Percentiles rank a stretch among this genome's conserved stretches.
Evolutionary conservation across 148 eudicot species (phyloP).

Genomic region (Hydrangea macrophylla): DNA sequence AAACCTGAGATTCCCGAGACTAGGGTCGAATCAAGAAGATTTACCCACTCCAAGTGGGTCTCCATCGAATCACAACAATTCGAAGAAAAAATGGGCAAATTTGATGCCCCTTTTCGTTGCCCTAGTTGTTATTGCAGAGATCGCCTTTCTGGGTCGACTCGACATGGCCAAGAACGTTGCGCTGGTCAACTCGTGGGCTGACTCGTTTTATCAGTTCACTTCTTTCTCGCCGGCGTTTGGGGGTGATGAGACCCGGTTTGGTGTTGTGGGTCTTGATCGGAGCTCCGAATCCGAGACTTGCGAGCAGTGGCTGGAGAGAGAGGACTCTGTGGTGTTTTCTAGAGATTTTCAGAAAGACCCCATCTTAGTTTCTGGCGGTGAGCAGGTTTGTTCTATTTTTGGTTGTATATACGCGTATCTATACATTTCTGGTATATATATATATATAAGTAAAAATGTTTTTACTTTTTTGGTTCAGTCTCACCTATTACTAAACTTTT

Average conservation of each 20-base stretch:
- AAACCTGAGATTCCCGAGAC: conserved; percentile 17
- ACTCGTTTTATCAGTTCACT: conserved; percentile 46
- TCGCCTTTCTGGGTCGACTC: conserved; percentile 58
- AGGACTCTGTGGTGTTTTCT: conserved; percentile 52
- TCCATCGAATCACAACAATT: conserved; percentile 17
- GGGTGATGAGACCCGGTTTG: conserved; percentile 9
- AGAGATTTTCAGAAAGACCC: conserved; percentile 76
- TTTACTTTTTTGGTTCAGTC: too few species aligned
- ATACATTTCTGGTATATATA: too few species aligned
- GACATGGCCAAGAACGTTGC: conserved; percentile 66
- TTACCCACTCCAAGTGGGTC: conserved; percentile 6
- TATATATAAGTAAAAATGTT: too few species aligned
- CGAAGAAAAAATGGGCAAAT: conserved; percentile 52
- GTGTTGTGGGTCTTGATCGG: conserved; percentile 7
- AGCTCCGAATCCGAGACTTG: conserved; percentile 31
- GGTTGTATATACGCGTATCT: too few species aligned
- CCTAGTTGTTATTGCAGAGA: conserved; percentile 69
- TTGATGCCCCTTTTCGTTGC: conserved; percentile 48
- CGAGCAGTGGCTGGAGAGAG: conserved; percentile 70
- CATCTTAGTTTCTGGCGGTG: conserved; percentile 44
- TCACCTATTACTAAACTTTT: too few species aligned
- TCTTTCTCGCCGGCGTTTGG: conserved; percentile 7
- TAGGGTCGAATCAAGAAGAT: conserved; percentile 2
- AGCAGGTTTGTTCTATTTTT: conserved; percentile 40
- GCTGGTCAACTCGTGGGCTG: conserved; percentile 65